Conservation (phyloP, 139 green algal genomes). For the Tetradesmus obliquus region DNA sequence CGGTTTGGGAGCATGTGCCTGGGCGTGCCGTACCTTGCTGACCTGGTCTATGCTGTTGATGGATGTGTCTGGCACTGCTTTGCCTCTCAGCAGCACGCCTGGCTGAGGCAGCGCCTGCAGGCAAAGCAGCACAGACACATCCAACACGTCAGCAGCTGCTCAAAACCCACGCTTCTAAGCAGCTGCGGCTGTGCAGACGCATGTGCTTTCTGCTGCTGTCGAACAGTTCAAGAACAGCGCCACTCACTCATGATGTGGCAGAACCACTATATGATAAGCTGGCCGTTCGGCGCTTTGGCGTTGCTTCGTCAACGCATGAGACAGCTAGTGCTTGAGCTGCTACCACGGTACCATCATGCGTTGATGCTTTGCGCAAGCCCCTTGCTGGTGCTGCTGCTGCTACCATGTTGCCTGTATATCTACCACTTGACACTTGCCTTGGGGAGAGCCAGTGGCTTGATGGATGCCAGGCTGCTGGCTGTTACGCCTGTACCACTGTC, state of each 20-base stretch:
- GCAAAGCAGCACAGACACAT: neutral
- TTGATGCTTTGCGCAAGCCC: neutral
- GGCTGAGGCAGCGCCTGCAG: neutral
- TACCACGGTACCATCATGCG: no score
- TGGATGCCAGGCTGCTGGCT: neutral
- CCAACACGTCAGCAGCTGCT: neutral
- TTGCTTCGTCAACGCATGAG: no score
- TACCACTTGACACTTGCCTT: conserved; percentile 4
- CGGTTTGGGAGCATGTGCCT: no score
- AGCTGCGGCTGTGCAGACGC: neutral
- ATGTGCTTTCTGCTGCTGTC: neutral
- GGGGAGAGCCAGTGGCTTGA: conserved; percentile 23
- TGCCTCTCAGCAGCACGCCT: neutral
- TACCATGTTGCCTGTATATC: neutral
- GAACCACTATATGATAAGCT: no score
- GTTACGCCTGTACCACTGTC: neutral
- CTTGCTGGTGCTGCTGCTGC: neutral
- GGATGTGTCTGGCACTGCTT: neutral
- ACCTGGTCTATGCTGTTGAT: neutral
- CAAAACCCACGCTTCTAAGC: neutral
- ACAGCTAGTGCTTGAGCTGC: no score
- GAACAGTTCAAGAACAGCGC: neutral
- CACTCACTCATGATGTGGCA: no score
- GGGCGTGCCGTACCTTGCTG: neutral
- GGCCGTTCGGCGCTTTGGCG: no score